Evolutionary conservation across 2,329 filamentous ascomycete genomes (phyloP).

Genomic region (Monilinia polystroma): DNA sequence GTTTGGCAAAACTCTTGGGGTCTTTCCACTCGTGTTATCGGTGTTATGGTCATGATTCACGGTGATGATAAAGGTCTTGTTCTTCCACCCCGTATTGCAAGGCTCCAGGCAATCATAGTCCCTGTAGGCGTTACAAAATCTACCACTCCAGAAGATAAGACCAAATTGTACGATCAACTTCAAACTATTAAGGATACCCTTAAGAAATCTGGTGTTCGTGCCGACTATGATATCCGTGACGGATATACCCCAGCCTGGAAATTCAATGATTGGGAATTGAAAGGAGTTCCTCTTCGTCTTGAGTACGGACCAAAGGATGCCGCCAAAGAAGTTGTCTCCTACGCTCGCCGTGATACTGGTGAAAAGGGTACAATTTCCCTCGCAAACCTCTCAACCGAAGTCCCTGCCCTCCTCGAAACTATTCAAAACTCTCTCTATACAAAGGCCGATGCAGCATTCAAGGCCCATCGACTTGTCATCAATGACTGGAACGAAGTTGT

Average conservation of each 20-base stretch:
- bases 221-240: slow-evolving; percentile 80
- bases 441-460: slow-evolving; percentile 73
- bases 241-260: slow-evolving; percentile 94
- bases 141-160: slow-evolving; percentile 75
- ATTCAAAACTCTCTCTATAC: slow-evolving; percentile 82
- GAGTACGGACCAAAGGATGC: slow-evolving; percentile 96
- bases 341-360: slow-evolving; percentile 81
- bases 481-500: slow-evolving; percentile 90
- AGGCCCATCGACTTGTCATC: slow-evolving; percentile 75
- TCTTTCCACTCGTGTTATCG: slow-evolving; percentile 92
- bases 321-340: slow-evolving; percentile 79
- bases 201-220: slow-evolving; percentile 70
- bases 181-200: slow-evolving; percentile 68
- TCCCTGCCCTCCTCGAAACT: slow-evolving; percentile 80
- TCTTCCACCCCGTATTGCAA: slow-evolving; percentile 84
- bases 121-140: slow-evolving; percentile 92
- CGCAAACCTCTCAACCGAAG: slow-evolving; percentile 66
- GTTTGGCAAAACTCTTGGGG: slow-evolving; percentile 99
- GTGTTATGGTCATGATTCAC: slow-evolving; percentile 99
- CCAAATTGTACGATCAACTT: slow-evolving; percentile 73
- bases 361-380: slow-evolving; percentile 81
- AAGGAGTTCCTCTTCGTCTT: slow-evolving; percentile 88
- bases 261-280: slow-evolving; percentile 98
- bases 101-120: slow-evolving; percentile 81
- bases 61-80: slow-evolving; percentile 94